phyloP scores from a whole-genome alignment of 108 stramenopile genomes.

The Asterionellopsis glacialis region DNA sequence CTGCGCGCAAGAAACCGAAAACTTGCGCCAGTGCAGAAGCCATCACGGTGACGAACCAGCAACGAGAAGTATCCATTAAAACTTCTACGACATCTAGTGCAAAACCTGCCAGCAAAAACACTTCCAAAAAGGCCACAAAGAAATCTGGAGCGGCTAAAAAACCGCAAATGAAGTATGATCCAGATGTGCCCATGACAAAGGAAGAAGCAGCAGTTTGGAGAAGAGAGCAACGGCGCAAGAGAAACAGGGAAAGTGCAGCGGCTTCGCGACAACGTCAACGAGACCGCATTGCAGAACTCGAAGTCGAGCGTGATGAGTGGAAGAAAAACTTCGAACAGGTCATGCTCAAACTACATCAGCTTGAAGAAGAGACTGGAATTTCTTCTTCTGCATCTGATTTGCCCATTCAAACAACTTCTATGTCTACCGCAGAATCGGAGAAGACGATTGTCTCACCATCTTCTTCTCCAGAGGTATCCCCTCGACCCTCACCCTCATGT shows the following conservation, averaged over 20 bases:
- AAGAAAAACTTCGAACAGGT: slow-evolving; percentile 59
- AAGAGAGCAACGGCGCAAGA: slow-evolving; percentile 79
- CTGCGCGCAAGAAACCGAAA: not conserved
- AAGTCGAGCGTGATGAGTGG: slow-evolving; percentile 62
- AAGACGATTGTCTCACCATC: slow-evolving; percentile 21
- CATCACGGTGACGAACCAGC: not conserved
- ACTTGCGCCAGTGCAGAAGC: not conserved
- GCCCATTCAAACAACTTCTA: not conserved
- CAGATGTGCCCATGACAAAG: slow-evolving; percentile 77
- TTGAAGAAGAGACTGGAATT: slow-evolving; percentile 27
- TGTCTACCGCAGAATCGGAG: not conserved
- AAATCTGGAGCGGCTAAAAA: slow-evolving; percentile 25
- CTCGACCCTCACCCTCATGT: slow-evolving; percentile 2
- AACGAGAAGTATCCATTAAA: not conserved
- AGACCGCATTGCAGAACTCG: slow-evolving; percentile 74
- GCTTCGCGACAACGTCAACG: slow-evolving; percentile 73
- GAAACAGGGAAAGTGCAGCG: slow-evolving; percentile 80
- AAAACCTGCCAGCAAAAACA: no score
- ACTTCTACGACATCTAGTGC: no score
- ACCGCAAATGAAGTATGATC: slow-evolving; percentile 83
- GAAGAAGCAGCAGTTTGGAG: slow-evolving; percentile 75
- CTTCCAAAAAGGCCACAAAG: not conserved
- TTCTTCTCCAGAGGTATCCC: slow-evolving; percentile 17
- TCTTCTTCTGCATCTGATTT: not conserved
- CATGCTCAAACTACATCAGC: slow-evolving; percentile 41